A percentile compares a stretch with the other conserved stretches of the same genome.
Conservation (phyloP, 2,329 filamentous ascomycete species). For the Cadophora malorum region DNA sequence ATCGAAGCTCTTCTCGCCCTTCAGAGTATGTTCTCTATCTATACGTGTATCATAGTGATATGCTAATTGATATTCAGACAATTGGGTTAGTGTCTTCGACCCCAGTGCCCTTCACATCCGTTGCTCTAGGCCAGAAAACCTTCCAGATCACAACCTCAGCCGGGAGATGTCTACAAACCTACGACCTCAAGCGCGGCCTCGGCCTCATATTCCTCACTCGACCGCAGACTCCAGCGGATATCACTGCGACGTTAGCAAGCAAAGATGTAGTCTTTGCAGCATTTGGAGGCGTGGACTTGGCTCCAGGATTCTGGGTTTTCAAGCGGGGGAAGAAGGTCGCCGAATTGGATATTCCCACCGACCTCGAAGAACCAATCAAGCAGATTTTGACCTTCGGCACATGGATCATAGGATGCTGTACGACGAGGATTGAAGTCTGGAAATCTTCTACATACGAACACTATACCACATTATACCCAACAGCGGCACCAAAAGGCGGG, state of each 20-base stretch:
- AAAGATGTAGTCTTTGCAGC: conserved; percentile 88
- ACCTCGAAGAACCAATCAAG: conserved; percentile 72
- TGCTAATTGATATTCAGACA: conserved; percentile 62
- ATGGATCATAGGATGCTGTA: conserved; percentile 85
- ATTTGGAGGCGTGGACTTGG: conserved; percentile 70
- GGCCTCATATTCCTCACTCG: conserved; percentile 93
- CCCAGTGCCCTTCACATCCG: conserved; percentile 84
- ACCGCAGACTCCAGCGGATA: conserved; percentile 83
- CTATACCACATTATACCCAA: conserved; percentile 79
- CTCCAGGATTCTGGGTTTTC: conserved; percentile 85
- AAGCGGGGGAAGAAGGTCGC: conserved; percentile 86
- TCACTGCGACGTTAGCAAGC: conserved; percentile 88
- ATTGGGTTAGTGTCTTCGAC: conserved; percentile 94
- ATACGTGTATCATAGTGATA: background rate
- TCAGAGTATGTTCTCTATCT: conserved; percentile 68
- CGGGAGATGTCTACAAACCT: conserved; percentile 89
- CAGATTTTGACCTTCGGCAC: conserved; percentile 85
- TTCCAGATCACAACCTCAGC: conserved; percentile 98
- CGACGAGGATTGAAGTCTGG: conserved; percentile 85
- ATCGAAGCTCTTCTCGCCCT: conserved; percentile 91
- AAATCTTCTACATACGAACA: conserved; percentile 83
- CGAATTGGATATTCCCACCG: conserved; percentile 72
- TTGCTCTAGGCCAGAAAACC: conserved; percentile 89
- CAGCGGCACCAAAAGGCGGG: conserved; percentile 60
- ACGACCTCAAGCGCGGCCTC: conserved; percentile 88